Evolutionary conservation across 2,329 filamentous ascomycete genomes (phyloP), one percentile per base, ranked within the genome.

Genomic region (Akanthomyces dipterigenus): DNA sequence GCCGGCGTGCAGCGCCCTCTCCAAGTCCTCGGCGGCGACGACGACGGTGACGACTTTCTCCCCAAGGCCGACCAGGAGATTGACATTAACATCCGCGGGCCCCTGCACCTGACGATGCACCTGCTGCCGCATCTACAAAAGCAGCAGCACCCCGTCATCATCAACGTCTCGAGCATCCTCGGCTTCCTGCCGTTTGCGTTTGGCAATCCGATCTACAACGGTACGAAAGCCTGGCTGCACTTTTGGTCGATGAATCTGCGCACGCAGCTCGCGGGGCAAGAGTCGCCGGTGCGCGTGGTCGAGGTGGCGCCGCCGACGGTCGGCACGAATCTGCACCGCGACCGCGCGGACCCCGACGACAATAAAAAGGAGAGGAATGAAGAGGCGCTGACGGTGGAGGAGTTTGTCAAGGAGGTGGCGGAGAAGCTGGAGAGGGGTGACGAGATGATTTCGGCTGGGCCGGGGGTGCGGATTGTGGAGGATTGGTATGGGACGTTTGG

Each of bases 161-260:
- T 85, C 67, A 85, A 85, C 64, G 77, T 85, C 1, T 80, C 78
- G 1, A 82, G 77, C 7, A 73, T 81, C 0, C 73, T 86, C 0
- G 83, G 78, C 3, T 85, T 78, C 63, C 70, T 80, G 0, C 82
- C 83, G 0, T 77, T 79, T 61, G 76, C 73, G 3, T 71, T 84
- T 61, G 76, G 84, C 64, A 86, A 83, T 65, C 82, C 81, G 0
- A 78, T 84, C 1, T 86, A 86, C 70, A 83, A 83, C 66, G 82
- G 78, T 3, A 84, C 81, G 2, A 87, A 86, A 66, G 80, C 82
- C 0, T 86, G 78, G 79, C 42, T 83, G 43, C 82, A 85, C 66
- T 84, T 79, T 68, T 85, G 78, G 76, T 79, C 72, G 28, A 78
- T 85, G 76, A 82, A 80, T 49, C 65, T 86, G 26, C 73, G 82